Evolutionary conservation across 768 basidiomycete species (phyloP), one percentile per base, ranked within the genome.

Genomic region (Mrakia gelida): DNA sequence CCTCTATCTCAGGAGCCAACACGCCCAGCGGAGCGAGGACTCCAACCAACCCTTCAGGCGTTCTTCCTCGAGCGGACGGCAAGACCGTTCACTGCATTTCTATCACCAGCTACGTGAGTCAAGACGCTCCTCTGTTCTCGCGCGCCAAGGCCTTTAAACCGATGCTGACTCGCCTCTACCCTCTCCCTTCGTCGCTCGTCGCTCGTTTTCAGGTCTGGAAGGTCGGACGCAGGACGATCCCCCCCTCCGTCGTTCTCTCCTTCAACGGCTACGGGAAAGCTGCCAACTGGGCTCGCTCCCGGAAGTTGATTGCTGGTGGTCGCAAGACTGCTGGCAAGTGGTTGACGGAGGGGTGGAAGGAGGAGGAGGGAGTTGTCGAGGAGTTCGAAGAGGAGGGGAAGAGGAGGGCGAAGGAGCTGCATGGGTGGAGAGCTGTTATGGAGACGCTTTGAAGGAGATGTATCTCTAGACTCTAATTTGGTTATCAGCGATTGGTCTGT

Each of bases 161-260:
- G n/a, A n/a, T n/a, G n/a, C n/a, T n/a, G n/a, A n/a, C n/a, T n/a
- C n/a, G n/a, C n/a, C n/a, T n/a, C n/a, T n/a, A n/a, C n/a, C n/a
- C 38, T 9, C 38, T 30, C 38, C 13, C 34, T 15, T 61, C 56
- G n/a, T n/a, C 16, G 9, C 23, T 45, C 10, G 16, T 59, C 32
- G 23, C 30, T 10, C 5, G 32, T 23, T 67, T 21, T 28, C 68
- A 76, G 75, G 65, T 56, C 49, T 76, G 62, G 52, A 76, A 76
- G 56, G 49, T 76, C 8, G 75, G 75, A 43, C 75, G 75, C 34
- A 67, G 62, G 10, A 76, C 75, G 32, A 70, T 76, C 67, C 75
- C 65, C 8, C 75, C 75, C n/a, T 68, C 75, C 26, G 70, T 76
- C 68, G 75, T 76, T 32, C 68, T 76, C 68, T 75, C 75, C 26